Conservation (phyloP, 1,284 basidiomycete genomes). For the Ganoderma resinaceum region DNA sequence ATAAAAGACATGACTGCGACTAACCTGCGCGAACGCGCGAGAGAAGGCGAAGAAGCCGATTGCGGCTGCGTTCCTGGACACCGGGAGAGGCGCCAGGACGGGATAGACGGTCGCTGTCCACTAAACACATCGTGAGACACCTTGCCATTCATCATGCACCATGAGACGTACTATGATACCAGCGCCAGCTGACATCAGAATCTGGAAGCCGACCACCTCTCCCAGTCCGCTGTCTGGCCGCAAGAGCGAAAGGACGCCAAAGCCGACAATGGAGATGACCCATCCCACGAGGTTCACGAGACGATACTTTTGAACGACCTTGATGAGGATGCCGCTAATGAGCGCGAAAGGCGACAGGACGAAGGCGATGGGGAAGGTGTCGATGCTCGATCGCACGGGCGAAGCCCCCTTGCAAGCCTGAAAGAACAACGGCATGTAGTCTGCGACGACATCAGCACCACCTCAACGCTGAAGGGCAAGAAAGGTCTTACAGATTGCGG, state of each 20-base stretch:
- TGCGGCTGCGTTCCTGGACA: conserved; percentile 38
- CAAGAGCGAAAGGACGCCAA: conserved; percentile 38
- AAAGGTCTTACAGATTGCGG: conserved; percentile 21
- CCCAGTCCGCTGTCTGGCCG: conserved; percentile 34
- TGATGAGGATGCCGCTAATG: conserved; percentile 32
- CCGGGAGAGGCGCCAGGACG: conserved; percentile 43
- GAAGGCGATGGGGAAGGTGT: conserved; percentile 35
- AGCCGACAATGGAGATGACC: conserved; percentile 38
- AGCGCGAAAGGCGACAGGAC: conserved; percentile 36
- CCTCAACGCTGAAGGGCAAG: neutral
- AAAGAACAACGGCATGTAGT: conserved; percentile 48
- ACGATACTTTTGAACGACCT: conserved; percentile 35
- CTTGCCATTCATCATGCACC: too few species aligned
- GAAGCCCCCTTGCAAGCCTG: conserved; percentile 44
- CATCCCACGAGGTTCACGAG: conserved; percentile 38
- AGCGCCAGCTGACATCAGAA: conserved; percentile 34
- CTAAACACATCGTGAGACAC: conserved; percentile 18
- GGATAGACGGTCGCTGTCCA: conserved; percentile 40
- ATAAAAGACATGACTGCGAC: neutral
- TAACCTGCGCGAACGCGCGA: conserved; percentile 39
- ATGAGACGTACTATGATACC: conserved; percentile 36
- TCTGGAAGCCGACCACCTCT: conserved; percentile 43
- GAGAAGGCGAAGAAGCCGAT: conserved; percentile 43
- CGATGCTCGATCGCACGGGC: conserved; percentile 36
- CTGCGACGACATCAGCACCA: conserved; percentile 28